Evolutionary conservation across 2,329 filamentous ascomycete species (phyloP), one percentile per base, ranked within the genome.

Genomic region (Stachybotrys chlorohalonatus): DNA sequence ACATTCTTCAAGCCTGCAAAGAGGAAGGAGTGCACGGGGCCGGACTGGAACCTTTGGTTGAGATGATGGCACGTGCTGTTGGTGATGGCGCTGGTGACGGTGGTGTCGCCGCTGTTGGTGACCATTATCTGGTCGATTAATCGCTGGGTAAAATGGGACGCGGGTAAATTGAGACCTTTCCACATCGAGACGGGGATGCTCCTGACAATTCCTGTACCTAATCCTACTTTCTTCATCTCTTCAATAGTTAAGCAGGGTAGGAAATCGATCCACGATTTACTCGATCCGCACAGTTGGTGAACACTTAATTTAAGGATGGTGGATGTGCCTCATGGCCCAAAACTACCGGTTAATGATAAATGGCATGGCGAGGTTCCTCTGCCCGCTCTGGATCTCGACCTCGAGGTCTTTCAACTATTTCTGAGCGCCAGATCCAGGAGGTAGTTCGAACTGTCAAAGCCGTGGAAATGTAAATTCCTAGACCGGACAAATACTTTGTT

Each of bases 1-100:
- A 62, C 46, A 66, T 66, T 46, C 30, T 62, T 47, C 45, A 55
- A 52, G 53, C 61, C 7, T 64, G 63, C 39, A 53, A 61, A 45
- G 62, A 64, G 53, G 58, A 63, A 31, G 59, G 58, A 3, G 62
- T 65, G 17, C 58, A 63, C 16, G 50, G 50, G 36, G 24, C 53
- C 45, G 15, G 48, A 31, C n/a, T 56, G 30, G 50, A 52, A 32
- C 30, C 24, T 45, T 16, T 52, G 11, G 17, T 51, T 8, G 3
- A 48, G 46, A 54, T 50, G 11, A 47, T 62, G 61, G 52, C 60
- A 52, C 47, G 52, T 32, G 56, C 56, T 45, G 56, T 60, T 55
- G 50, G 57, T 42, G 56, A 60, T 45, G 42, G 55, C 36, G 55
- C 57, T 17, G 54, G 53, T 17, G 39, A 52, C 15, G 53, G 55